Evolutionary conservation across 176 grass and related monocot genomes (phyloP).

Genomic region (Zea mays): Zm-B73-REFERENCE-NAM-5.0 NC_050103.1:135331001-135331500

Average conservation of each 20-base stretch:
- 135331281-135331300: slow-evolving; percentile 44
- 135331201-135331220: slow-evolving; percentile 37
- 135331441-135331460: too few relatives aligned
- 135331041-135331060: not conserved
- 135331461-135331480: too few relatives aligned
- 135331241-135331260: slow-evolving; percentile 45
- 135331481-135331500: too few relatives aligned
- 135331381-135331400: too few relatives aligned
- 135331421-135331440: too few relatives aligned
- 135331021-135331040: too few relatives aligned
- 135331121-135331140: slow-evolving; percentile 56
- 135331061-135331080: not conserved
- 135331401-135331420: too few relatives aligned
- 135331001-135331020: too few relatives aligned
- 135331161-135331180: slow-evolving; percentile 12
- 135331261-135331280: slow-evolving; percentile 47
- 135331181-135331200: not conserved
- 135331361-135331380: not conserved
- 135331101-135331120: slow-evolving; percentile 47
- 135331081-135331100: not conserved
- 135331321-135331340: not conserved
- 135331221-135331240: slow-evolving; percentile 27
- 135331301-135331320: not conserved
- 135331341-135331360: not conserved
- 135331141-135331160: slow-evolving; percentile 27